These are phyloP conservation scores for Leccinum pallidistipes DNA, from an alignment of 1,284 basidiomycete species.

Conservation along the genomic window DNA sequence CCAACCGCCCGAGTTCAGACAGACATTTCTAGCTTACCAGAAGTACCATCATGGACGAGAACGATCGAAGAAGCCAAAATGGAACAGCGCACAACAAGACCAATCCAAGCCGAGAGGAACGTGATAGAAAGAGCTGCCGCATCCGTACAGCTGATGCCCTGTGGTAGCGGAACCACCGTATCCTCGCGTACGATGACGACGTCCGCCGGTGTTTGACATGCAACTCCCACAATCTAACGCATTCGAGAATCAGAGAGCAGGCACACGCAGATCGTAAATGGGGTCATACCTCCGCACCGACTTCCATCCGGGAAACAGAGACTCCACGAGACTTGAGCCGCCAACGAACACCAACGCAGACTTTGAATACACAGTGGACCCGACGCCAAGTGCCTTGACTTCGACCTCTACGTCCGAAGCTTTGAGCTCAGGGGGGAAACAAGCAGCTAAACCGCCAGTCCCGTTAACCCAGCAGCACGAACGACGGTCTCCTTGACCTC, in stretches of 20 bases:
- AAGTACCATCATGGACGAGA: slow-evolving; percentile 31
- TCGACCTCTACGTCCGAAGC: slow-evolving; percentile 18
- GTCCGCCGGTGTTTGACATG: slow-evolving; percentile 15
- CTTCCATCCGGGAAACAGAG: slow-evolving; percentile 6
- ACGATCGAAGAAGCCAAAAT: slow-evolving; percentile 24
- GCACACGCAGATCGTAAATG: background rate
- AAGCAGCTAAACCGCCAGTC: slow-evolving; percentile 18
- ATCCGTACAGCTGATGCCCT: slow-evolving; percentile 11
- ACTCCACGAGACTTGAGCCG: slow-evolving; percentile 14
- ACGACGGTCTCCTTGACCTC: slow-evolving; percentile 13
- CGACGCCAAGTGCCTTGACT: slow-evolving; percentile 16
- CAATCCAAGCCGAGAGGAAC: slow-evolving; percentile 31
- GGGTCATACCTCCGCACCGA: slow-evolving; percentile 10
- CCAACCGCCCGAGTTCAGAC: background rate
- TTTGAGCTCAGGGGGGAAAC: slow-evolving; percentile 17
- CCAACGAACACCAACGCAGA: slow-evolving; percentile 18
- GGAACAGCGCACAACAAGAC: slow-evolving; percentile 21
- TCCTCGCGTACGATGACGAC: slow-evolving; percentile 14
- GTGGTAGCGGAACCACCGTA: slow-evolving; percentile 17
- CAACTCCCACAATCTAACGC: slow-evolving; percentile 16
- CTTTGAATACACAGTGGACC: background rate
- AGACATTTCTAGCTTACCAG: slow-evolving; percentile 14
- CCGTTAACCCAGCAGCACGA: slow-evolving; percentile 18
- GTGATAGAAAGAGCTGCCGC: slow-evolving; percentile 22
- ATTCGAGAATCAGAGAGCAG: slow-evolving; percentile 1